phyloP scores from a whole-genome alignment of 2,329 filamentous ascomycete genomes.

The Epichloe coenophiala region DNA sequence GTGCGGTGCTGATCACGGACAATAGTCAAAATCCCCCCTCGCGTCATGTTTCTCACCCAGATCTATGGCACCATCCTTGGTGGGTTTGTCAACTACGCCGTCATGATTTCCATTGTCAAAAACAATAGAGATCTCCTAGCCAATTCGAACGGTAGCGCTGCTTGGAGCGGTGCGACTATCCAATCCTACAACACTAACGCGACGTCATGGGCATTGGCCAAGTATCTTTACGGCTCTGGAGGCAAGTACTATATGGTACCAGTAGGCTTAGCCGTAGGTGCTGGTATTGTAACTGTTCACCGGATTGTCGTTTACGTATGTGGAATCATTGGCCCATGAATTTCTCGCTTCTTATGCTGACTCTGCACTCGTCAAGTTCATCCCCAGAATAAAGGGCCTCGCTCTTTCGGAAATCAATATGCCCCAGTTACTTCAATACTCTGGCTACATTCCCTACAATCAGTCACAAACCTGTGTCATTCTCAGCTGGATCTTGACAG shows the following conservation, averaged over 20 bases:
- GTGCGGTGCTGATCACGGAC: neutral
- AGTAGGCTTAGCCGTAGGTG: constrained; percentile 27
- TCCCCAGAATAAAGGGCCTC: neutral
- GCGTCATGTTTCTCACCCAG: constrained; percentile 27
- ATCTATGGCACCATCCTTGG: constrained; percentile 27
- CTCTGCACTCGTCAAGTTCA: neutral
- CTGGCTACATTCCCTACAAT: constrained; percentile 5
- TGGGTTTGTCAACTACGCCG: constrained; percentile 30
- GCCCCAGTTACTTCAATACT: constrained; percentile 4
- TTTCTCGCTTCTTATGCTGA: neutral
- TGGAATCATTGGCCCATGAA: neutral
- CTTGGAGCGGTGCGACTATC: constrained; percentile 34
- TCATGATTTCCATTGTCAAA: constrained; percentile 31
- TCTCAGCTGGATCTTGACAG: constrained; percentile 28
- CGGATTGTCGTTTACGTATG: neutral
- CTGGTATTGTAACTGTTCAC: constrained; percentile 14
- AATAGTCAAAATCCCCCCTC: constrained; percentile 20
- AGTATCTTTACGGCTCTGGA: constrained; percentile 27
- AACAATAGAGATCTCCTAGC: constrained; percentile 27
- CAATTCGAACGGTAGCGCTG: constrained; percentile 25
- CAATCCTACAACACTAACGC: constrained; percentile 29
- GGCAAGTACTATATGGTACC: constrained; percentile 24
- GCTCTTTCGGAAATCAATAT: constrained; percentile 1
- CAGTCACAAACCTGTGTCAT: constrained; percentile 41
- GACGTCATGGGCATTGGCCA: constrained; percentile 20